phyloP scores from a whole-genome alignment of 1,284 basidiomycete species.

The Sporisorium iseilematis-ciliati region DNA sequence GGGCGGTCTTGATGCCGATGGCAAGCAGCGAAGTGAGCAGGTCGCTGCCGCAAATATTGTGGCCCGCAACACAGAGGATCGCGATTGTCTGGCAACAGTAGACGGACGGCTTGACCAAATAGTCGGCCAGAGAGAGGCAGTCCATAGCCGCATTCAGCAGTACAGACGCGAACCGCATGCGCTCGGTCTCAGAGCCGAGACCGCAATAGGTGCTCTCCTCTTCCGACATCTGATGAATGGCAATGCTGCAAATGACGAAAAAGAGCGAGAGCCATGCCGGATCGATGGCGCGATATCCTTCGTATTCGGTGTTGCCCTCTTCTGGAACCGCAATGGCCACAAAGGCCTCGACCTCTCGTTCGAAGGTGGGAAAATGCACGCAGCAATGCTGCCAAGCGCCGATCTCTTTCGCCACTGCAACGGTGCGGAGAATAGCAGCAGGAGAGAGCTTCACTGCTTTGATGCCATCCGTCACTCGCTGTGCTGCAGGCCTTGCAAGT shows the following conservation, averaged over 20 bases:
- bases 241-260: slow-evolving; percentile 51
- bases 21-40: slow-evolving; percentile 50
- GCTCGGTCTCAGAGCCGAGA: slow-evolving; percentile 24
- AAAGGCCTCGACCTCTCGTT: slow-evolving; percentile 44
- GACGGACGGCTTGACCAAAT: slow-evolving; percentile 46
- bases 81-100: slow-evolving; percentile 55
- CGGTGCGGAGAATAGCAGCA: slow-evolving; percentile 24
- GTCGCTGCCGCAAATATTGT: slow-evolving; percentile 56
- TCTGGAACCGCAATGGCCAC: slow-evolving; percentile 26
- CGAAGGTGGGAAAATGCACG: slow-evolving; percentile 52
- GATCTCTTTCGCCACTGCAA: slow-evolving; percentile 46
- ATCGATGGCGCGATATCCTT: slow-evolving; percentile 42
- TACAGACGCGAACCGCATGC: slow-evolving; percentile 25
- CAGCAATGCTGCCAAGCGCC: slow-evolving; percentile 58
- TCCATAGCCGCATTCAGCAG: slow-evolving; percentile 51
- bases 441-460: slow-evolving; percentile 21
- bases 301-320: slow-evolving; percentile 12
- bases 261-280: slow-evolving; percentile 53
- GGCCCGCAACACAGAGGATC: slow-evolving; percentile 52
- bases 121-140: slow-evolving; percentile 46
- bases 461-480: slow-evolving; percentile 34
- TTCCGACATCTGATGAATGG: slow-evolving; percentile 55
- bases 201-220: slow-evolving; percentile 38
- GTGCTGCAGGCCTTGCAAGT: slow-evolving; percentile 27
- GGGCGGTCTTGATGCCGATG: slow-evolving; percentile 55